Base-by-base conservation (phyloP, 805 yeast species). In the Cyberlindnera samutprakarnensis region DNA sequence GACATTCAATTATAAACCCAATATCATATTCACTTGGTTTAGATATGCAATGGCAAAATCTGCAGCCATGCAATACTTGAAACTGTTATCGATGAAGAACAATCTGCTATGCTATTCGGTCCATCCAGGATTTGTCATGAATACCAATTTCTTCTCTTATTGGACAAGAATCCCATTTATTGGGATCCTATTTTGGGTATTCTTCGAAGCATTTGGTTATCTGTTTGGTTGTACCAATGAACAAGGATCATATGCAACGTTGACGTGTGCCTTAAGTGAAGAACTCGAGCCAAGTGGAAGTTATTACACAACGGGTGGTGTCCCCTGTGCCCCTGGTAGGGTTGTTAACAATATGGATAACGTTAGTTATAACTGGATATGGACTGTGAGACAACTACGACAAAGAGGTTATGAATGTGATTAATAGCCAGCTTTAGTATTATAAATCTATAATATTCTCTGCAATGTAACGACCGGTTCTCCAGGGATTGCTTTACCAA, bases 81-180 rank as follows among this genome's bases (percentile, higher is more conserved):
- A 74, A 43, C 64, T 75, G 53, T 55, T 85, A 15, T 72, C 90
- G 0, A 60, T 72, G 23, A 67, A 76, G 37, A 68, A 82, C 49
- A 66, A 73, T 14, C 63, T 84, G 8, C 53, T 77, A 23, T 74
- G 78, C 36, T 54, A 73, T 23, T 67, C 85, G 2, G 82, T 83
- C 4, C 88, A 84, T 47, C 95, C 95, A 0, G 95, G 95, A 1
- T 68, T 83, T 42, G 84, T 83, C n/a, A 78, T 85, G 82, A 76
- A 77, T 46, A 78, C 95, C 2, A 78, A 79, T 43, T 54, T 80
- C 28, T 81, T 80, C 51, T 64, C 79, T 28, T 82, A 80, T 51
- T 80, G 87, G 77, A 82, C 90, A 2, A 59, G 85, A 35, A 59
- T 80, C 12, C 94, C 94, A 0, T 59, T 84, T 5, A 65, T 85